Conservation (phyloP, 176 grass and related monocot species). For the Chloris gayana region DNA sequence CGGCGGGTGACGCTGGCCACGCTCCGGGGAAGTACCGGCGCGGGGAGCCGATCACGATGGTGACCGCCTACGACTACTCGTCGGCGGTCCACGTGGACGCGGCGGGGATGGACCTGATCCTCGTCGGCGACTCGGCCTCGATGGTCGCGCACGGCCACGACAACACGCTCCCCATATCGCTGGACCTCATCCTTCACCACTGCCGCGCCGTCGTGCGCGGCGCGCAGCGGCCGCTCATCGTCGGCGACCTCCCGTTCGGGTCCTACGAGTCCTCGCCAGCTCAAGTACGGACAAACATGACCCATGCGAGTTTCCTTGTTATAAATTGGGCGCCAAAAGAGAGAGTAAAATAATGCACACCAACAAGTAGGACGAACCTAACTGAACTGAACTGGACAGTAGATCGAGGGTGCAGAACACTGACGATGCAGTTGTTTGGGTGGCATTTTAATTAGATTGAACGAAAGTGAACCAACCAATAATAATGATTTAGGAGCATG, state of each 20-base stretch:
- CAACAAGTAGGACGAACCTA: no score
- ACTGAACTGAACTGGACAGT: no score
- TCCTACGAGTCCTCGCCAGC: conserved; percentile 79
- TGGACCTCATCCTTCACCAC: conserved; percentile 84
- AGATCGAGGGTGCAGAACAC: no score
- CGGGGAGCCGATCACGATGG: conserved; percentile 78
- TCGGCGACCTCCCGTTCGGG: conserved; percentile 85
- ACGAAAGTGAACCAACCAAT: no score
- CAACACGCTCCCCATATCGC: conserved; percentile 81
- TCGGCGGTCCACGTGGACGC: conserved; percentile 89
- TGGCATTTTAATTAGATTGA: no score
- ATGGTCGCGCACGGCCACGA: conserved; percentile 99
- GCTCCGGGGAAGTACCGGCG: conserved; percentile 80
- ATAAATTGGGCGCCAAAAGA: no score
- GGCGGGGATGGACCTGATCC: conserved; percentile 81
- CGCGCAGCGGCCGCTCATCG: conserved; percentile 66
- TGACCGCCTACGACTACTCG: conserved; percentile 98
- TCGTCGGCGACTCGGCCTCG: conserved; percentile 96
- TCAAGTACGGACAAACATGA: conserved; percentile 46
- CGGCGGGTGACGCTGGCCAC: conserved; percentile 34
- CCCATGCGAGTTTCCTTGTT: no score
- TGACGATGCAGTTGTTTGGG: no score
- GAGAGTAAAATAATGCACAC: no score
- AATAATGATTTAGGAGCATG: no score
- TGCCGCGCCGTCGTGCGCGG: conserved; percentile 89